Evolutionary conservation across 2,329 filamentous ascomycete species (phyloP), one percentile per base, ranked within the genome.

Genomic region (Fonsecaea monophora): DNA sequence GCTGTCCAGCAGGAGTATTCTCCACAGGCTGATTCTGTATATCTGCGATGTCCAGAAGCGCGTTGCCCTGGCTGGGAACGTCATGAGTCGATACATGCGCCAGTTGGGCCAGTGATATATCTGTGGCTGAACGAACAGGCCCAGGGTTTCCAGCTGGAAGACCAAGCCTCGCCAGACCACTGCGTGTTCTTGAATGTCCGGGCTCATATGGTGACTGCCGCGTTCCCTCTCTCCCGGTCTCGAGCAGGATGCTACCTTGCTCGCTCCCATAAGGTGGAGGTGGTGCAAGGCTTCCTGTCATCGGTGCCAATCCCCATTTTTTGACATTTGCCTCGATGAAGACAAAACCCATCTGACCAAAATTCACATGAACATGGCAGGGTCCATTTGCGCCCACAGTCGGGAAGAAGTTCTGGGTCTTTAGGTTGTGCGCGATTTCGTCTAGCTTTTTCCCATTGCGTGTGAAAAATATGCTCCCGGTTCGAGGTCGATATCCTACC

Each of bases 261-360:
- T 98, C 95, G 69, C 92, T 97, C 56, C 95, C 95, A 76, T 99
- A 99, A 1, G 95, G 95, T 59, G 95, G 95, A 53, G 95, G 95
- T 15, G 95, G 95, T 34, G 95, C 95, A 67, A 99, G 84, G 75
- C 92, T 97, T 66, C 95, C 95, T 1, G 92, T 97, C 86, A 96
- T 96, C 4, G 95, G 95, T 56, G 95, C 95, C 63, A 99, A 83
- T 1, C 95, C 95, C 95, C 95, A 99, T 84, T 98, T 99, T 87
- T 99, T 99, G 68, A 99, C 95, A 75, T 99, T 99, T 69, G 94
- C 95, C 80, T 99, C 95, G 73, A 99, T 98, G 76, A 98, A 99
- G 57, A 99, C 95, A 76, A 98, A 99, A 38, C 95, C 95, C 75
- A 95, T 92, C 78, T 99, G 95, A 7, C 95, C 95, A 77, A 99